phyloP scores from a whole-genome alignment of 129 eudicot species.

The Smallanthus sonchifolius region DNA sequence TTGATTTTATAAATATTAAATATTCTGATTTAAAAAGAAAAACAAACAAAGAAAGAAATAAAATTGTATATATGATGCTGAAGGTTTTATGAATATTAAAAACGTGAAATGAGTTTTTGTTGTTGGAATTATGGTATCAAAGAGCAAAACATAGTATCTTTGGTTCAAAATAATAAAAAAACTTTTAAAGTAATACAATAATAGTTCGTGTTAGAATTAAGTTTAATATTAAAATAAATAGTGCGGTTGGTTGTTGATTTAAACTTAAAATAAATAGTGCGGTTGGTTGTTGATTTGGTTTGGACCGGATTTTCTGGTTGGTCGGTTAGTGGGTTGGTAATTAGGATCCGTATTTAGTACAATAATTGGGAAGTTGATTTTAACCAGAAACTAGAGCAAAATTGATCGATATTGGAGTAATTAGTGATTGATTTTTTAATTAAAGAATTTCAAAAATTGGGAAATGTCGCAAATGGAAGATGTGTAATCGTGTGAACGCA shows the following conservation, averaged over 20 bases:
- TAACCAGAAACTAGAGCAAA: neutral
- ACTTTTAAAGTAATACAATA: neutral
- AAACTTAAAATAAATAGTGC: too few species aligned
- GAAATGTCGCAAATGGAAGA: too few species aligned
- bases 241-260: conserved; percentile 21
- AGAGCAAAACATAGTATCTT: too few species aligned
- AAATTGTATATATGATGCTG: conserved; percentile 19
- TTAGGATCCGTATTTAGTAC: neutral
- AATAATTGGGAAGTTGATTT: too few species aligned
- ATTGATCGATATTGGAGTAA: neutral
- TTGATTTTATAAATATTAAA: conserved; percentile 13
- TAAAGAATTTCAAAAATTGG: too few species aligned
- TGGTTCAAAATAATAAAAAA: neutral
- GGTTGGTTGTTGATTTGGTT: neutral
- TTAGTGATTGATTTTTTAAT: neutral
- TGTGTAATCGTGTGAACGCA: too few species aligned
- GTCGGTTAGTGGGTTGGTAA: neutral
- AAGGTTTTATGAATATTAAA: neutral
- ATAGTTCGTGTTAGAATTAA: neutral
- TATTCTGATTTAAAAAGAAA: neutral
- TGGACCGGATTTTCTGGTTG: conserved; percentile 5
- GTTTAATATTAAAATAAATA: neutral
- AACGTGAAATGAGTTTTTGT: neutral
- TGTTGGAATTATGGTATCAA: neutral
- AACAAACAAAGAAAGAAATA: conserved; percentile 13